Base-by-base conservation (phyloP, 805 yeast species). In the Metschnikowia cubensis region DNA sequence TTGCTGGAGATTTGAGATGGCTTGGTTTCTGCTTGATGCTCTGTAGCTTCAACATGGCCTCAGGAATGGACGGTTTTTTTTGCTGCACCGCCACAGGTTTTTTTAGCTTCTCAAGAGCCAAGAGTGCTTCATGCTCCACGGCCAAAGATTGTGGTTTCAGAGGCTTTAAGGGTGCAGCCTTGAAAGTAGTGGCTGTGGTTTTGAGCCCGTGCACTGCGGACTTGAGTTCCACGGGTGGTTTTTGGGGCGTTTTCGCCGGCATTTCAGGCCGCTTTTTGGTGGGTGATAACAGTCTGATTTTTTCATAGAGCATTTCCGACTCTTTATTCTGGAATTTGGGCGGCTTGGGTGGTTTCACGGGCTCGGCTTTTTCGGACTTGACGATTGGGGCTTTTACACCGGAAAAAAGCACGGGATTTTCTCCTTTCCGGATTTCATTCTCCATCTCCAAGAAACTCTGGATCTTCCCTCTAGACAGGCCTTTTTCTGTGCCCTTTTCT, bases 21-120 rank as follows among this genome's bases (percentile, higher is more conserved):
- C 31, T 32, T 20, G 34, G 39, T 35, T 43, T 43, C 17, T 22
- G 33, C 29, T 34, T 35, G 45, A 65, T 47, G 4, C 35, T 49
- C 11, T 56, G 54, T 3, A 58, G 47, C 38, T 48, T 57, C 29
- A 48, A 49, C 33, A 67, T 50, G 1, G 70, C 71, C 43, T 66
- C 71, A 3, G 70, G 65, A 11, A 51, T 50, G 20, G 53, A 52
- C 2, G 29, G 33, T 3, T 21, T 18, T 36, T 43, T 48, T 11
- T 38, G 59, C 48, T 25, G 51, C 47, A 45, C 35, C 7, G 40
- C 46, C 35, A 25, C 46, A 2, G 46, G 46, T 35, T 49, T 49
- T 21, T 44, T 35, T 17, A 52, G 37, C 17, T 20, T 47, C 34
- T 40, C 50, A 13, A 39, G 52, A 3, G 59, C 59, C 17, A 47